Base-by-base conservation (phyloP, 192 early-diverging fungal genomes). In the Coemansia sp. region DNA sequence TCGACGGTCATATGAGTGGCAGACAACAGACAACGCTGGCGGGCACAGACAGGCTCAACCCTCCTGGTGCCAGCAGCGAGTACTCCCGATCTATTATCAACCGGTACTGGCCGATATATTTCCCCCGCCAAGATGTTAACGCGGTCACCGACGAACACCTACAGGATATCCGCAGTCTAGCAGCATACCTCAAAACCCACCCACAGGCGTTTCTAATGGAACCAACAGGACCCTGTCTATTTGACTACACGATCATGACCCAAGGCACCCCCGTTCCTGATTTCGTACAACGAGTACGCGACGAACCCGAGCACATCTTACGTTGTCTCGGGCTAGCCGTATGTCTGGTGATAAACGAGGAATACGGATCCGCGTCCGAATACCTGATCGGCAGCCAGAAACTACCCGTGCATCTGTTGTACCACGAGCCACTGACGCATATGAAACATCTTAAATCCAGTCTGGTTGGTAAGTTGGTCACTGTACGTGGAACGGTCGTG, bases 401-500 rank as follows among this genome's bases (percentile, higher is more conserved):
- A 17, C 60, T 83, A 56, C 76, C 77, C 34, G 66, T 87, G 11
- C 87, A 75, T 5, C 40, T 89, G 32, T 32, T 79, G 56, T 66
- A 85, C 63, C 82, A 76, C 62, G 77, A 83, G 49, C 78, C 85
- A 22, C 56, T 85, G 31, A 87, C 87, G 1, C 85, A 87, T 12
- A 80, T 90, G 62, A 90, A 90, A 68, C 78, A 89, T 50, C 72
- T 92, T 34, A 92, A 92, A 61, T 88, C 90, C 0, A 88, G 90
- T 29, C 69, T 90, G 25, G 88, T 91, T 55, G 88, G 90, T 82
- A 84, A 68, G 54, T 81, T 91, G 28, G 85, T 94, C 22, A 85
- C 82, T 30, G 80, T 93, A 5, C 82, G 87, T n/a, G 93, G 92
- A 60, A 90, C 90, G 0, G 87, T 94, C 6, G 90, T 92, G n/a